phyloP scores from a whole-genome alignment of 169 alveolate genomes.

The Plasmodium cynomolgi region DNA sequence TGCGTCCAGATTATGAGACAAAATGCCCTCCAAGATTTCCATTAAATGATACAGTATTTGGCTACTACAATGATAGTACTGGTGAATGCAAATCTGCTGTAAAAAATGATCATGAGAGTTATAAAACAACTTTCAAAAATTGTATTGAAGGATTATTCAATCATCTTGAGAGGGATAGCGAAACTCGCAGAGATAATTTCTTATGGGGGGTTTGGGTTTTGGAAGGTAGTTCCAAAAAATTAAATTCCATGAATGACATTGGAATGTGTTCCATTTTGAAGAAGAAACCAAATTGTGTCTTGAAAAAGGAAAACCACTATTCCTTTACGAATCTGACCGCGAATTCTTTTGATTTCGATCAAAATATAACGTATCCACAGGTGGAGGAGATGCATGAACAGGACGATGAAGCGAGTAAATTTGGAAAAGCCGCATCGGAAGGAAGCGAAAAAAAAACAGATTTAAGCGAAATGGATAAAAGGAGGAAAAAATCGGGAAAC shows the following conservation, averaged over 20 bases:
- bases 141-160: constrained; percentile 52
- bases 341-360: constrained; percentile 34
- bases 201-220: constrained; percentile 65
- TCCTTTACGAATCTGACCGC: constrained; percentile 55
- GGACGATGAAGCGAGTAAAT: background rate
- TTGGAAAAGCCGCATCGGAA: background rate
- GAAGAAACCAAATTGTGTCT: constrained; percentile 40
- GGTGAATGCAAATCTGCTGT: constrained; percentile 35
- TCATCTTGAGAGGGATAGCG: background rate
- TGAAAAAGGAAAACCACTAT: constrained; percentile 24
- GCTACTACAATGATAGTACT: constrained; percentile 38
- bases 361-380: constrained; percentile 35
- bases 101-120: background rate
- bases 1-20: constrained; percentile 56
- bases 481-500: background rate
- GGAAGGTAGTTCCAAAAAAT: background rate
- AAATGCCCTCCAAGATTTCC: constrained; percentile 72
- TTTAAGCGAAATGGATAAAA: background rate
- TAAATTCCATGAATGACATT: constrained; percentile 39
- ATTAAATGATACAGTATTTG: constrained; percentile 52
- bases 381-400: background rate
- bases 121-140: background rate
- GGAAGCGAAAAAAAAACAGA: background rate
- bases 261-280: constrained; percentile 24
- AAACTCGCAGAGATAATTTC: background rate